Percentiles rank a stretch among this genome's conserved stretches.
Conservation (phyloP, 805 yeast genomes). For the Kluyveromyces lactis region DNA sequence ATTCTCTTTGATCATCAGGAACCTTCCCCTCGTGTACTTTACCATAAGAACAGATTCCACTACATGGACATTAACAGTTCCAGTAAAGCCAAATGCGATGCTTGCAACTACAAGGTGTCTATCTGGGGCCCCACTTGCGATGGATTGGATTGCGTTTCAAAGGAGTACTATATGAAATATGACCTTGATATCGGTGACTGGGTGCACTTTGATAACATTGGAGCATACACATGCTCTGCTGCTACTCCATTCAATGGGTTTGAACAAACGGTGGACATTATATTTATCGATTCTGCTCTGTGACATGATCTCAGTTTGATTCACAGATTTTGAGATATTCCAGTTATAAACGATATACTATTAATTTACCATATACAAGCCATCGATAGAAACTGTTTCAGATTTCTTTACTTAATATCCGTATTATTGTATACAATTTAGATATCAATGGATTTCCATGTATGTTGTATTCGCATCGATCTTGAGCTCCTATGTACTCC, state of each 20-base stretch:
- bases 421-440: too few relatives aligned
- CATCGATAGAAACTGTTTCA: too few relatives aligned
- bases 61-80: constrained; percentile 30
- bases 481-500: too few relatives aligned
- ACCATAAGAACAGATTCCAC: constrained; percentile 41
- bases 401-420: too few relatives aligned
- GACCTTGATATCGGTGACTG: constrained; percentile 82
- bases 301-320: constrained; percentile 3
- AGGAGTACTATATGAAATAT: constrained; percentile 42
- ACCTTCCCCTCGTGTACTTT: constrained; percentile 61
- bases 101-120: constrained; percentile 39
- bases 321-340: neutral
- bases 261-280: constrained; percentile 46
- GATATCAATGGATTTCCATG: too few relatives aligned
- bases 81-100: constrained; percentile 6
- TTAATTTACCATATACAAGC: too few relatives aligned
- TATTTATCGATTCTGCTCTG: constrained; percentile 43
- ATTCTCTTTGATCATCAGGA: constrained; percentile 85
- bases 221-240: constrained; percentile 91
- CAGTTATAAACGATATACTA: too few relatives aligned
- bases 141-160: constrained; percentile 78
- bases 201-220: constrained; percentile 74
- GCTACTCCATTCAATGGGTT: constrained; percentile 93
- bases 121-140: constrained; percentile 99
- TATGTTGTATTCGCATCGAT: too few relatives aligned